Percentiles rank a stretch among this genome's conserved stretches.
Evolutionary conservation across 164 flowering plant species (phyloP).

Genomic region (Buxus sempervirens): DNA sequence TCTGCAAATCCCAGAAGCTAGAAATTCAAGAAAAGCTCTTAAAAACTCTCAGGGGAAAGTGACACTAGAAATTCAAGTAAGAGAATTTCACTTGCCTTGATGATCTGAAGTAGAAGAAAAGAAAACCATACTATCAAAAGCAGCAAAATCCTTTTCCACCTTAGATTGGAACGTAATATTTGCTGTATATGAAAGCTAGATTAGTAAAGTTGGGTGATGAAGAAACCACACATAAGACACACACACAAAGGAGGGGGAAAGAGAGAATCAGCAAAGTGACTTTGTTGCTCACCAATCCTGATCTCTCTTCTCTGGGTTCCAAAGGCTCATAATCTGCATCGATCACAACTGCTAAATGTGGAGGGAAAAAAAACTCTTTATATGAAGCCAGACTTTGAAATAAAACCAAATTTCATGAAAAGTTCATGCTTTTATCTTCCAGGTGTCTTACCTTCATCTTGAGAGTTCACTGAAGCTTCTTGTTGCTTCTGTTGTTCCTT

Average conservation of each 20-base stretch:
- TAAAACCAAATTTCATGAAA: not conserved
- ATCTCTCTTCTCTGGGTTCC: slow-evolving; percentile 52
- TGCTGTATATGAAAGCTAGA: slow-evolving; percentile 40
- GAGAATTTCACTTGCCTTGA: slow-evolving; percentile 56
- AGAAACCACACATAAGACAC: too few species aligned
- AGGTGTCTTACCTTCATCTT: slow-evolving; percentile 54
- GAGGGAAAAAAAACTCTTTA: not conserved
- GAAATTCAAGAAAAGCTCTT: not conserved
- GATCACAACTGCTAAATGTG: slow-evolving; percentile 53
- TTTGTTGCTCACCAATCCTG: slow-evolving; percentile 41
- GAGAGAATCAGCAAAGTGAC: too few species aligned
- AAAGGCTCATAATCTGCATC: slow-evolving; percentile 68
- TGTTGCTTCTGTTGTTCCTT: slow-evolving; percentile 37
- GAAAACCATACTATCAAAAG: slow-evolving; percentile 58
- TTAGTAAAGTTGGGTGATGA: not conserved
- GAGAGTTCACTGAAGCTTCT: slow-evolving; percentile 43
- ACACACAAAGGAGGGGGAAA: too few species aligned
- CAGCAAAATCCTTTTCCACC: slow-evolving; percentile 52
- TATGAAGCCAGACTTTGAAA: not conserved
- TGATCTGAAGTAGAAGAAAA: slow-evolving; percentile 64
- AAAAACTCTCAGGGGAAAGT: not conserved
- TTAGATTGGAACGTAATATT: slow-evolving; percentile 54
- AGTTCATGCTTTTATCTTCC: too few species aligned
- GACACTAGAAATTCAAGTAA: slow-evolving; percentile 6
- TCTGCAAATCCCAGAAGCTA: slow-evolving; percentile 38